These are phyloP conservation scores for Ustilago bromivora DNA, from an alignment of 1,284 basidiomycete genomes.

Conservation along the genomic window DNA sequence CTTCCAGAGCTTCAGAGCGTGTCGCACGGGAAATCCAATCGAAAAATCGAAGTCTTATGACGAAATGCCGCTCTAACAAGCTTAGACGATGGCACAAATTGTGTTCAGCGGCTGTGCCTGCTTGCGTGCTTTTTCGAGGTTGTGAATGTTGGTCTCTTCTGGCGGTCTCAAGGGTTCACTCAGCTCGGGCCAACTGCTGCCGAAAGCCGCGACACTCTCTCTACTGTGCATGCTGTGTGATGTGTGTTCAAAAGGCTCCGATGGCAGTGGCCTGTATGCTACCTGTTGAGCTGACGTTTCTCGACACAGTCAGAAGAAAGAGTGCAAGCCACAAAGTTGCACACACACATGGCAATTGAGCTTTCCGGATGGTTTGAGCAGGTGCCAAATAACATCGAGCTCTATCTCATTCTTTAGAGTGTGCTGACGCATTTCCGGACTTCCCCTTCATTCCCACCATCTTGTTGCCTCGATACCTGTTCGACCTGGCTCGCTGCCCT, in stretches of 20 bases:
- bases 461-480: background rate
- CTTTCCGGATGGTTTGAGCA: background rate
- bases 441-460: background rate
- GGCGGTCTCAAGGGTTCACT: conserved; percentile 3
- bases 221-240: background rate
- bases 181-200: conserved; percentile 7
- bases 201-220: background rate
- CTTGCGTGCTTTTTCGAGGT: background rate
- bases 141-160: conserved; percentile 1
- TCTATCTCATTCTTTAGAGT: background rate
- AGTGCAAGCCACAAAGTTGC: background rate
- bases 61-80: background rate
- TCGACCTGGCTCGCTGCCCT: background rate
- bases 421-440: background rate
- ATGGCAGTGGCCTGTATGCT: background rate
- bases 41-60: background rate
- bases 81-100: background rate
- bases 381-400: background rate
- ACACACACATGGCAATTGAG: background rate
- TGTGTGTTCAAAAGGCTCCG: conserved; percentile 1
- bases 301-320: background rate
- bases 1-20: background rate
- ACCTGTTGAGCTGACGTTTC: background rate
- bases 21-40: background rate
- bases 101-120: background rate